Conservation (phyloP, 2,329 filamentous ascomycete genomes). For the Aspergillus jensenii region DNA sequence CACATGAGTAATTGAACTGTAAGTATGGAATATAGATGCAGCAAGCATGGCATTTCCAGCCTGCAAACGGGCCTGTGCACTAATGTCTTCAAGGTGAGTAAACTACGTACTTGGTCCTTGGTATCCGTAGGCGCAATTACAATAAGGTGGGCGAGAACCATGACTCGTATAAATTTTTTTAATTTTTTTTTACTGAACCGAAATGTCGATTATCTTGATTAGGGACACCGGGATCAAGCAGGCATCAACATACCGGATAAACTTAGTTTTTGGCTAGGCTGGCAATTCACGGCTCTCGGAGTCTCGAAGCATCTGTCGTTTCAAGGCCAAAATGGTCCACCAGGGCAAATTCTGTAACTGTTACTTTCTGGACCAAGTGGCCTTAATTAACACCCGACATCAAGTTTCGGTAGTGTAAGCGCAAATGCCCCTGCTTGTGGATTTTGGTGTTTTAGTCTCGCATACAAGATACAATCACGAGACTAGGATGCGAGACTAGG, state of each 20-base stretch:
- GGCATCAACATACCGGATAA: too few species aligned
- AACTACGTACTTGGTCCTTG: too few species aligned
- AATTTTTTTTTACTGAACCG: not conserved
- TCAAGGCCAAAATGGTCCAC: not conserved
- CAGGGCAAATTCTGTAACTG: not conserved
- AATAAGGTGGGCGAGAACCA: not conserved
- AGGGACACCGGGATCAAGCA: not conserved
- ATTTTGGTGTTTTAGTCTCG: not conserved
- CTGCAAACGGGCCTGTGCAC: too few species aligned
- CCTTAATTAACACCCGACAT: not conserved
- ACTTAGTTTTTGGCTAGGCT: not conserved
- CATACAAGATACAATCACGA: not conserved
- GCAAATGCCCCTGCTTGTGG: not conserved
- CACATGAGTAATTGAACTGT: too few species aligned
- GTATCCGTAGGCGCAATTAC: too few species aligned
- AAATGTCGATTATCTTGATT: not conserved
- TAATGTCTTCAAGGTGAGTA: too few species aligned
- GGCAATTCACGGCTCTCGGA: not conserved
- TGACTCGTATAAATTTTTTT: not conserved
- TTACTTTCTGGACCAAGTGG: not conserved
- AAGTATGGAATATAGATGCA: not conserved
- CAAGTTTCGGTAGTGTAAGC: not conserved
- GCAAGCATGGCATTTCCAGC: too few species aligned
- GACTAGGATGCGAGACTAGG: too few species aligned
- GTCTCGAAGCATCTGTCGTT: not conserved